Percentiles rank a stretch among this genome's conserved stretches.
phyloP scores from a whole-genome alignment of 192 early-diverging fungal genomes.

The Backusella tuberculispora region DNA sequence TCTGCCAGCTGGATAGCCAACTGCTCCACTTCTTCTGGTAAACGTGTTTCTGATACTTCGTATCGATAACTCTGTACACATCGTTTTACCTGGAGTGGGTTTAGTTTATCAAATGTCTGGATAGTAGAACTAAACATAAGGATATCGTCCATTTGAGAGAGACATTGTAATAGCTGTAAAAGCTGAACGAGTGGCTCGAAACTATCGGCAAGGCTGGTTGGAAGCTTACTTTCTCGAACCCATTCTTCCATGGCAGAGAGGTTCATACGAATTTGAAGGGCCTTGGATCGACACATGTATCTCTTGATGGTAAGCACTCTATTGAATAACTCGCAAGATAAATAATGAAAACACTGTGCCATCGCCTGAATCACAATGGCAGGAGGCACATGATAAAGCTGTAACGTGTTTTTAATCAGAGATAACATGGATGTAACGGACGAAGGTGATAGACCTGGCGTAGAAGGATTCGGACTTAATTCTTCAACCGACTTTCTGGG shows the following conservation, averaged over 20 bases:
- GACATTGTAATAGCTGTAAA: conserved; percentile 78
- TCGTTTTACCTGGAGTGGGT: conserved; percentile 71
- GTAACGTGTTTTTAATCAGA: conserved; percentile 62
- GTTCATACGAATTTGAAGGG: conserved; percentile 86
- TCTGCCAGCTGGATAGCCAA: conserved; percentile 76
- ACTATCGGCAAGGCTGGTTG: conserved; percentile 41
- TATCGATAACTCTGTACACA: conserved; percentile 81
- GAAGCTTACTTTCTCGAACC: conserved; percentile 63
- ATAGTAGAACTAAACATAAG: conserved; percentile 73
- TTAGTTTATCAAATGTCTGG: conserved; percentile 62
- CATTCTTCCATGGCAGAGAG: conserved; percentile 81
- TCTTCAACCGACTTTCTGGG: background rate
- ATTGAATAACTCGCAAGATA: conserved; percentile 85
- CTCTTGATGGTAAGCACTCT: conserved; percentile 75
- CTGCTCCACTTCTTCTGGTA: conserved; percentile 71
- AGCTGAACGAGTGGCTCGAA: conserved; percentile 78
- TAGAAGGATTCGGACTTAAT: background rate
- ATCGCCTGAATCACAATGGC: conserved; percentile 71
- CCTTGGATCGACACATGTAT: conserved; percentile 75
- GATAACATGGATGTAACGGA: conserved; percentile 72
- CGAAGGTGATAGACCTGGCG: conserved; percentile 52
- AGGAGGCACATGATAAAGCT: conserved; percentile 73
- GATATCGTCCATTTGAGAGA: conserved; percentile 72
- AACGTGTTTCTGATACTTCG: conserved; percentile 78
- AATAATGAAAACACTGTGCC: conserved; percentile 76